Percentiles rank a stretch among this genome's conserved stretches.
Conservation (phyloP, 2,329 filamentous ascomycete genomes). For the Lasiodiplodia theobromae region DNA sequence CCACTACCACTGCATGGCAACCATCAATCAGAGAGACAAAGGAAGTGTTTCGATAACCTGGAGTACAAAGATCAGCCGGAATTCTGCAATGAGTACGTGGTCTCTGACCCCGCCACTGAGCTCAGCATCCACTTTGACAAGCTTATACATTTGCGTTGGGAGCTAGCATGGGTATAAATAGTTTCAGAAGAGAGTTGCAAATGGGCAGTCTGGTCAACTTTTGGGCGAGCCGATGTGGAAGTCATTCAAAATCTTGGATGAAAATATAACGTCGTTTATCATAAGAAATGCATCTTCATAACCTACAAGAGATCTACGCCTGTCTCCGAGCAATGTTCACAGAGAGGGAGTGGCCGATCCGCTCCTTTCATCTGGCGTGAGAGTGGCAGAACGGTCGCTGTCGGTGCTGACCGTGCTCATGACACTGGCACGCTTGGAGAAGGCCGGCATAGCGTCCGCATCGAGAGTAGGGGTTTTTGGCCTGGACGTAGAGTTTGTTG, state of each 20-base stretch:
- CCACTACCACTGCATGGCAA: background rate
- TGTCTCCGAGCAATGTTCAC: background rate
- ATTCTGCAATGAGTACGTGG: background rate
- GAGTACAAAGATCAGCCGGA: background rate
- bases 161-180: background rate
- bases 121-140: background rate
- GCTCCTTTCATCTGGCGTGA: constrained; percentile 28
- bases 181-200: background rate
- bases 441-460: constrained; percentile 4
- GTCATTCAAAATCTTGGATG: background rate
- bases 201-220: background rate
- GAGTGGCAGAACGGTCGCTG: constrained; percentile 28
- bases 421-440: constrained; percentile 19
- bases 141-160: background rate
- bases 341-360: constrained; percentile 8
- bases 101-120: background rate
- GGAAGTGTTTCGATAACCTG: background rate
- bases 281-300: constrained; percentile 5
- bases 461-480: constrained; percentile 22
- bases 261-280: background rate
- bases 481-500: constrained; percentile 14
- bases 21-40: background rate
- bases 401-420: constrained; percentile 27
- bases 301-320: constrained; percentile 14
- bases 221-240: background rate